phyloP scores from a whole-genome alignment of 148 eudicot genomes.

The Fagopyrum homotropicum region DNA sequence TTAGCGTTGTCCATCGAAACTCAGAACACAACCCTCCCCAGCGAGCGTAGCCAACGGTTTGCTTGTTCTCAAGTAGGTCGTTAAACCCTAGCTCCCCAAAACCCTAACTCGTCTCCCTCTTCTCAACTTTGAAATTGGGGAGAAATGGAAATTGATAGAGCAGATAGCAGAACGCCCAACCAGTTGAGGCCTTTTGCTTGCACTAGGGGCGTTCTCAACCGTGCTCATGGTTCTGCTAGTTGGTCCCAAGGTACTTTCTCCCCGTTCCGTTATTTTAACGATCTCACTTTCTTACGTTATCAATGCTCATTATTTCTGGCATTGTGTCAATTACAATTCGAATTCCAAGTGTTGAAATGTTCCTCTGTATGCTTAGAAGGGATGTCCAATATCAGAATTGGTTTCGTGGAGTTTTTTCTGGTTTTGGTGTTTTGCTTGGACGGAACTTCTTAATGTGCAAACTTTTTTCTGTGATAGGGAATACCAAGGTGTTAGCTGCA shows the following conservation, averaged over 20 bases:
- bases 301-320: neutral
- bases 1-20: too few species aligned
- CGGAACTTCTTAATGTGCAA: conserved; percentile 9
- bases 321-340: neutral
- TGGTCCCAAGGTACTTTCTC: conserved; percentile 66
- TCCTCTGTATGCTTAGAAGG: neutral
- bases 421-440: neutral
- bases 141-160: conserved; percentile 53
- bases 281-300: neutral
- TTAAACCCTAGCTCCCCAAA: conserved; percentile 2
- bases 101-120: neutral
- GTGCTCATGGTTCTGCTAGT: conserved; percentile 89
- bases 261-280: neutral
- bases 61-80: neutral
- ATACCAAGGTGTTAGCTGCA: conserved; percentile 79
- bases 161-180: conserved; percentile 61
- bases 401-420: neutral
- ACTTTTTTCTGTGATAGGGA: conserved; percentile 29
- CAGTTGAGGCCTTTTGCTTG: conserved; percentile 71
- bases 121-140: neutral
- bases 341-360: neutral
- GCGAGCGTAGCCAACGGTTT: neutral
- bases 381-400: too few species aligned
- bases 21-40: neutral
- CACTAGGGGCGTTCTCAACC: conserved; percentile 48